These are phyloP conservation scores for Amaranthus hypochondriacus DNA, from an alignment of 148 eudicot species.

Conservation along the genomic window DNA sequence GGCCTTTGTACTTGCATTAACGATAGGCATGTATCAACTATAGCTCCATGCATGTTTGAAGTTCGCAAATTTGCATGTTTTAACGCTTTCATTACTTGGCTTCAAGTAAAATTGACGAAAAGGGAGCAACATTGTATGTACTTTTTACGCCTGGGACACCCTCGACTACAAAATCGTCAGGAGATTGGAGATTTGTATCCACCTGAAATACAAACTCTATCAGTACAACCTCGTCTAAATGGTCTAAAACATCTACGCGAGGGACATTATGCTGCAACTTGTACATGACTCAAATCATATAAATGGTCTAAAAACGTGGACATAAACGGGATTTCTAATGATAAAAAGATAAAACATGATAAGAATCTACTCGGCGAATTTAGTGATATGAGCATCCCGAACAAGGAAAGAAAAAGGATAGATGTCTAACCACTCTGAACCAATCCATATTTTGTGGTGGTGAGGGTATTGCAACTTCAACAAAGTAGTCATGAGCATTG, in stretches of 20 bases:
- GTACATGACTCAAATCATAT: not conserved
- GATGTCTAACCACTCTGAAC: constrained; percentile 88
- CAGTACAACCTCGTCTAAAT: not conserved
- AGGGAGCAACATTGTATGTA: constrained; percentile 66
- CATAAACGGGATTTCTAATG: not conserved
- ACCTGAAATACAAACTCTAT: constrained; percentile 40
- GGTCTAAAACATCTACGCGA: not conserved
- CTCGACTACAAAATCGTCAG: constrained; percentile 62
- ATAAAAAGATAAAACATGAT: not conserved
- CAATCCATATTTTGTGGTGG: constrained; percentile 67
- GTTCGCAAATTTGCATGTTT: not conserved
- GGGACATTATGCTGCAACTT: not conserved
- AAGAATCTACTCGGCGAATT: not conserved
- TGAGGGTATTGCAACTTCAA: constrained; percentile 58
- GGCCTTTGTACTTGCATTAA: not conserved
- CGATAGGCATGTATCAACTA: not conserved
- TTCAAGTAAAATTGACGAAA: constrained; percentile 75
- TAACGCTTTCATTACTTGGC: constrained; percentile 38
- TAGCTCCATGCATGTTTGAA: not conserved
- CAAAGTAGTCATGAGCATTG: constrained; percentile 82
- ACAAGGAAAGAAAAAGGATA: not conserved
- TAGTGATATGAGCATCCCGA: not conserved
- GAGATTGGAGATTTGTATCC: constrained; percentile 80
- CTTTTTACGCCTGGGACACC: constrained; percentile 58
- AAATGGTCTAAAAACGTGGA: constrained; percentile 3